phyloP scores from a whole-genome alignment of 202 grass and related monocot species.

The Setaria viridis region DNA sequence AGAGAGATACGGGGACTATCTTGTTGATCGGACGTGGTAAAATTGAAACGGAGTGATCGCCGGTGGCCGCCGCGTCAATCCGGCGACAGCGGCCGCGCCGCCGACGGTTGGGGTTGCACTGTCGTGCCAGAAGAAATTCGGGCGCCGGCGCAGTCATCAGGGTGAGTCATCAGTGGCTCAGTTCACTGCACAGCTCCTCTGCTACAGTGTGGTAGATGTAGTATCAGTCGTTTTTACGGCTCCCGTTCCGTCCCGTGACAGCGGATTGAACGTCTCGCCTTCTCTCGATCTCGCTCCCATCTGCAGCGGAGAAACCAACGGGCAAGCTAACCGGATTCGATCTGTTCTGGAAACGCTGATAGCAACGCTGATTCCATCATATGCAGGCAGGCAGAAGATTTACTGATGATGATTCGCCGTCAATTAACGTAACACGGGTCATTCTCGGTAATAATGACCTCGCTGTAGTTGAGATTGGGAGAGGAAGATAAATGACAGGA shows the following conservation, averaged over 20 bases:
- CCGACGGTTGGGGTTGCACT: constrained; percentile 33
- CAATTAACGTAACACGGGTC: not conserved
- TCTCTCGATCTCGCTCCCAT: not conserved
- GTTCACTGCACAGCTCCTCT: not conserved
- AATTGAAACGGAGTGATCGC: not conserved
- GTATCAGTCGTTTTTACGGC: constrained; percentile 39
- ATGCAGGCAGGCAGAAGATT: not conserved
- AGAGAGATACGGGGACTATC: not conserved
- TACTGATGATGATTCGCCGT: not conserved
- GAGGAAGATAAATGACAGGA: too few species aligned
- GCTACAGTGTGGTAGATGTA: not conserved
- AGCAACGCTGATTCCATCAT: not conserved
- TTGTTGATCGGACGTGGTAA: not conserved
- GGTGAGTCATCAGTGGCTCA: not conserved
- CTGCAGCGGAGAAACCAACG: constrained; percentile 15
- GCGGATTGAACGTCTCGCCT: constrained; percentile 29
- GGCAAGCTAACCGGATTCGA: constrained; percentile 1
- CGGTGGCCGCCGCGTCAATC: not conserved
- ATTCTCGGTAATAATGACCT: not conserved
- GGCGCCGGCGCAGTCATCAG: too few species aligned
- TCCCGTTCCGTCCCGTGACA: constrained; percentile 30
- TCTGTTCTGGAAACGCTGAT: not conserved
- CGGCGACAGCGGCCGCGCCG: not conserved
- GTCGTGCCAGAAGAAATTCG: not conserved
- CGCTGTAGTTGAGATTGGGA: not conserved